A percentile compares a stretch with the other conserved stretches of the same genome.
These are phyloP conservation scores for Geranium rotundifolium DNA, from an alignment of 345 rosid genomes.

Conservation along the genomic window DNA sequence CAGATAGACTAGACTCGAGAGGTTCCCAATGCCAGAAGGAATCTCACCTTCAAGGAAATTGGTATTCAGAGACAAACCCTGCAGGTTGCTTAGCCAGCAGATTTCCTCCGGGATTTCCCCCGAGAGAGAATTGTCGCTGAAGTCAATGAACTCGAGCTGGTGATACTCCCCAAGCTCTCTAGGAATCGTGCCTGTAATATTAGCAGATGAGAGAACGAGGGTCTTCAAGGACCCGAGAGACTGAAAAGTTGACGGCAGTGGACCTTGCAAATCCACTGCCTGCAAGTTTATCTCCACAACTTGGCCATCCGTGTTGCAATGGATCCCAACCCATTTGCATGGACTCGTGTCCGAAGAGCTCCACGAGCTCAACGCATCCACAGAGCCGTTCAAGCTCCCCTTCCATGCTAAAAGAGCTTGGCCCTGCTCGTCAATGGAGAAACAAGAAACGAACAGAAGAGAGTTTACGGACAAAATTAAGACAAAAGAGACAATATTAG, in stretches of 20 bases:
- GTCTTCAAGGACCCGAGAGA: conserved; percentile 13
- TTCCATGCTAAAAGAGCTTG: conserved; percentile 19
- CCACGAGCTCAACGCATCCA: conserved; percentile 12
- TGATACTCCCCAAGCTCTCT: conserved; percentile 12
- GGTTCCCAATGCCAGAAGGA: conserved; percentile 11
- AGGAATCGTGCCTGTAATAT: conserved; percentile 14
- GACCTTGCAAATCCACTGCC: conserved; percentile 12
- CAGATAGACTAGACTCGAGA: conserved; percentile 14
- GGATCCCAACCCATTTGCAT: conserved; percentile 15
- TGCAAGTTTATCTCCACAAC: conserved; percentile 10
- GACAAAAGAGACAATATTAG: conserved; percentile 16
- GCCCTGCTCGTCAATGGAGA: conserved; percentile 11
- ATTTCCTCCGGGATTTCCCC: conserved; percentile 13
- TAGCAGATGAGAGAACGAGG: conserved; percentile 12
- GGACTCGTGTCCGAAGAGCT: conserved; percentile 7
- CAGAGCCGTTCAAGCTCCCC: conserved; percentile 9
- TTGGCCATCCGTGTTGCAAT: conserved; percentile 8
- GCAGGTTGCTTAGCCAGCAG: conserved; percentile 12
- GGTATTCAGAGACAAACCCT: conserved; percentile 10
- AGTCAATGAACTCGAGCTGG: conserved; percentile 8
- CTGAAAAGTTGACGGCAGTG: conserved; percentile 11
- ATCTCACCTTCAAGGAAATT: conserved; percentile 16
- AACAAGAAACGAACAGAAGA: conserved; percentile 3
- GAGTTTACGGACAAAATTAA: conserved; percentile 13
- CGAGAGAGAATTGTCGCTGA: conserved; percentile 11